A percentile compares a stretch with the other conserved stretches of the same genome.
Conservation (phyloP, 257 asterid genomes). For the Solanum chaucha region DNA sequence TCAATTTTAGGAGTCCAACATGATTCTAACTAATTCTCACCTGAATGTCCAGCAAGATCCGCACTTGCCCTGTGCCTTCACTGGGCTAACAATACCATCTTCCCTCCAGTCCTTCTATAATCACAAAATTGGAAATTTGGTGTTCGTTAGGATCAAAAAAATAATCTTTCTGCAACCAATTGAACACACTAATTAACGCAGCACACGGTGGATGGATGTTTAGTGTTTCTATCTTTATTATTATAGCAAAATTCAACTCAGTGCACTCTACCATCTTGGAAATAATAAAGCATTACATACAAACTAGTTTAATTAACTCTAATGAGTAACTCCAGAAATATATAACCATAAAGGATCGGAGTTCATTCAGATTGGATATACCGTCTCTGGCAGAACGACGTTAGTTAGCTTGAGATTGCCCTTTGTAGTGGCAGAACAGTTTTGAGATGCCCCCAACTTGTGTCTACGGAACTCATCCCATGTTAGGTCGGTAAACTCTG, state of each 20-base stretch:
- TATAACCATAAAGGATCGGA: background rate
- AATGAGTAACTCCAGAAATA: background rate
- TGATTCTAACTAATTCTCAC: conserved; percentile 20
- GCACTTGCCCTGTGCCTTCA: conserved; percentile 76
- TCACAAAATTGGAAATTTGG: conserved; percentile 6
- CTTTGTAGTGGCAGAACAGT: conserved; percentile 85
- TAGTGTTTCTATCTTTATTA: background rate
- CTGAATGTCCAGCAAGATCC: conserved; percentile 99
- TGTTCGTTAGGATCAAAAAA: background rate
- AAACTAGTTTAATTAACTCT: conserved; percentile 3
- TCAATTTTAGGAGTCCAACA: background rate
- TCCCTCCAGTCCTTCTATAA: conserved; percentile 83
- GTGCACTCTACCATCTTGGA: background rate
- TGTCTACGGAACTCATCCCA: conserved; percentile 88
- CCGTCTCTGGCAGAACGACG: conserved; percentile 51
- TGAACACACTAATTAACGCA: background rate
- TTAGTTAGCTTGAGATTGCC: conserved; percentile 71
- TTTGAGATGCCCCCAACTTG: conserved; percentile 86
- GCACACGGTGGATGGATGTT: background rate
- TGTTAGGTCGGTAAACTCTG: conserved; percentile 85
- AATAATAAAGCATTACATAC: background rate
- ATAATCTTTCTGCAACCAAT: background rate
- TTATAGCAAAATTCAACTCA: background rate
- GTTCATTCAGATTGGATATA: conserved; percentile 11
- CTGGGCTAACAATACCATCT: conserved; percentile 79